Conservation (phyloP, 768 basidiomycete genomes). For the Rhizopogon vulgaris region DNA sequence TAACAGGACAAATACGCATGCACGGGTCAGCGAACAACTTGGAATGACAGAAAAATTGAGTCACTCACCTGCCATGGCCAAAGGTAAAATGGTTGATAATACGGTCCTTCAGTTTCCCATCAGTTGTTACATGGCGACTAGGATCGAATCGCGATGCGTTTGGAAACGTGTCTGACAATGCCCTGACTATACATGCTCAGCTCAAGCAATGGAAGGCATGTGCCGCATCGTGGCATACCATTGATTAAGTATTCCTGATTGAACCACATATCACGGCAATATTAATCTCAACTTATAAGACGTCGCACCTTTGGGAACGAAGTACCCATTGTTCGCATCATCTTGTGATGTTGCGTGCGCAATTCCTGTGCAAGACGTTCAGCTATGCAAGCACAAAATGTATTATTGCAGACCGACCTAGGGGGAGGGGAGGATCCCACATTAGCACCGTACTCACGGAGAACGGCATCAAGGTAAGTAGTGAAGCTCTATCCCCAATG, state of each 20-base stretch:
- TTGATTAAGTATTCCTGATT: too few relatives aligned
- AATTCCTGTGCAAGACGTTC: too few relatives aligned
- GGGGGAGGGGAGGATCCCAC: not conserved
- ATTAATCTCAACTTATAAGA: too few relatives aligned
- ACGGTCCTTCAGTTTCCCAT: constrained; percentile 1
- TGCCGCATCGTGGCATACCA: too few relatives aligned
- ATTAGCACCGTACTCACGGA: constrained; percentile 3
- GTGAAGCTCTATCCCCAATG: constrained; percentile 2
- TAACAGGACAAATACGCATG: too few relatives aligned
- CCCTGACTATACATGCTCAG: not conserved
- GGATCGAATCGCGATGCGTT: not conserved
- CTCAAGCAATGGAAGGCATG: too few relatives aligned
- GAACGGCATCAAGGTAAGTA: constrained; percentile 7
- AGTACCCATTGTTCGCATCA: constrained; percentile 57
- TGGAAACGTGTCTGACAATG: not conserved
- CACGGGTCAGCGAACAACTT: too few relatives aligned
- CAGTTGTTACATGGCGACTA: not conserved
- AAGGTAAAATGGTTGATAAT: too few relatives aligned
- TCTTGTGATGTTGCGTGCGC: constrained; percentile 29
- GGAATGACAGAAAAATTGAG: too few relatives aligned
- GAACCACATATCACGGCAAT: too few relatives aligned
- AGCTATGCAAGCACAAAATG: too few relatives aligned
- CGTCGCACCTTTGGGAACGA: constrained; percentile 54
- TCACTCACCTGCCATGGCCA: too few relatives aligned
- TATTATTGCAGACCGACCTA: not conserved